Base-by-base conservation (phyloP, 306 rosid genomes). In the Begonia peltatifolia region DNA sequence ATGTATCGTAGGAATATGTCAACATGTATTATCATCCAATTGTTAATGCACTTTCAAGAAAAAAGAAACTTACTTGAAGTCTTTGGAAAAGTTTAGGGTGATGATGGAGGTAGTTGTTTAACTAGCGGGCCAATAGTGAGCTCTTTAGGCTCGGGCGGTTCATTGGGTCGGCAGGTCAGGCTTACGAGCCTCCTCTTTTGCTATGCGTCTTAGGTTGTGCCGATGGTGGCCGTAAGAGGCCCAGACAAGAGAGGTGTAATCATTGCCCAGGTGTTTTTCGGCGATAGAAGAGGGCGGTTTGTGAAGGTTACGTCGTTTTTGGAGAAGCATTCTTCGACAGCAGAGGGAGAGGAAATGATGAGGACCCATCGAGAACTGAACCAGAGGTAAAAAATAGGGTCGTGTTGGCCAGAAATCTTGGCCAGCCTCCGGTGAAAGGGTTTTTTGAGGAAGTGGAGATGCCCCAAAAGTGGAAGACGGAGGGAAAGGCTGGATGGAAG, bases 151-250 rank as follows among this genome's bases (percentile, higher is more conserved):
- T n/a, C n/a, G n/a, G n/a, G n/a, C n/a, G n/a, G n/a, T n/a, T n/a
- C n/a, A n/a, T n/a, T n/a, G n/a, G n/a, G n/a, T n/a, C n/a, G n/a
- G n/a, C n/a, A n/a, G n/a, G n/a, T n/a, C n/a, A n/a, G n/a, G n/a
- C n/a, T n/a, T n/a, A n/a, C n/a, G n/a, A n/a, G n/a, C n/a, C n/a
- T n/a, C n/a, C n/a, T n/a, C n/a, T n/a, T n/a, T n/a, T n/a, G 75
- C 41, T 5, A 74, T 65, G 20, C 69, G 68, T 10, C 72, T 54
- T 17, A 65, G 53, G 67, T 69, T 69, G 15, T 58, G 60, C 79
- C 75, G 69, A 48, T 69, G 75, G 12, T 61, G 63, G 9, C 79
- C 79, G 13, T 74, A 74, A 0, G 79, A 43, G 12, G 75, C 68
- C 68, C 71, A 68, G 7, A 9, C 12, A 4, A 74, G 25, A 46